Percentiles rank a stretch among this genome's conserved stretches.
These are phyloP conservation scores for Ascochyta koolunga DNA, from an alignment of 2,329 filamentous ascomycete species.

Conservation along the genomic window DNA sequence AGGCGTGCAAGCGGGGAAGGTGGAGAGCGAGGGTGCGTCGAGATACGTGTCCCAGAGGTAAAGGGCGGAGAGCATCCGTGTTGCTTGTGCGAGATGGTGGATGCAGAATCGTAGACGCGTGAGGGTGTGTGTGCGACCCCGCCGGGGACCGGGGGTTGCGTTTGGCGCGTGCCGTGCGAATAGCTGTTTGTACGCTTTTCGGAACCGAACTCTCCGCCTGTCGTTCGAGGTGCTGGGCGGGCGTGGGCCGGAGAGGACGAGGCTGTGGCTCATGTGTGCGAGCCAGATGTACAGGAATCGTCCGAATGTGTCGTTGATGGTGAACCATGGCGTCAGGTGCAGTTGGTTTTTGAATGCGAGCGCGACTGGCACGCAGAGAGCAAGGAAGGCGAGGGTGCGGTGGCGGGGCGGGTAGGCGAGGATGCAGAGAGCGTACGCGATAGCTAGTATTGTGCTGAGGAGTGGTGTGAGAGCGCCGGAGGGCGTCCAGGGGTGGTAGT, in stretches of 20 bases:
- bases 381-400: constrained; percentile 15
- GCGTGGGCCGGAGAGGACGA: constrained; percentile 17
- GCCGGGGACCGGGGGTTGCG: no score
- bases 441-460: not conserved
- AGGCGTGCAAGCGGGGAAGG: not conserved
- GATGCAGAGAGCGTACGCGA: constrained; percentile 18
- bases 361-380: constrained; percentile 15
- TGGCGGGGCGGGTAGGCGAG: constrained; percentile 24
- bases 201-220: not conserved
- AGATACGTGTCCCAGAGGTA: not conserved
- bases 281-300: constrained; percentile 30
- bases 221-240: not conserved
- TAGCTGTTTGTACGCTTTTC: constrained; percentile 18
- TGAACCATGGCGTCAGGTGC: constrained; percentile 5
- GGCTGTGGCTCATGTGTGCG: constrained; percentile 22
- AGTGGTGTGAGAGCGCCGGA: not conserved
- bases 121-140: no score
- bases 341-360: constrained; percentile 19
- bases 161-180: constrained; percentile 12
- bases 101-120: not conserved
- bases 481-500: not conserved
- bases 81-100: not conserved
- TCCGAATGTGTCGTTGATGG: constrained; percentile 20
- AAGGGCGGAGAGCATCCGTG: no score
- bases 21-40: not conserved